Evolutionary conservation across 768 basidiomycete genomes (phyloP).

Genomic region (Russula abietina): DNA sequence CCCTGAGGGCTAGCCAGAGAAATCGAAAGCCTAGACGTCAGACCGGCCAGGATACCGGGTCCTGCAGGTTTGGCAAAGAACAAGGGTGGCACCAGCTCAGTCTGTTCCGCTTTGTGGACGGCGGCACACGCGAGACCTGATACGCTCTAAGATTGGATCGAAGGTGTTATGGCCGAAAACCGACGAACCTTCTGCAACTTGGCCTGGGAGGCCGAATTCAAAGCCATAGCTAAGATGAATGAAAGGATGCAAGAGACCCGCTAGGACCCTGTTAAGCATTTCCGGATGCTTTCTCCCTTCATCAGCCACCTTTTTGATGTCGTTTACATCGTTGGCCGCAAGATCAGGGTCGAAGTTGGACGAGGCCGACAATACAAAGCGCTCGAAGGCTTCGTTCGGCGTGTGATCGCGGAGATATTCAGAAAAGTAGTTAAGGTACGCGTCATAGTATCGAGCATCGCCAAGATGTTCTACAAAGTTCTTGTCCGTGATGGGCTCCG

Average conservation of each 20-base stretch:
- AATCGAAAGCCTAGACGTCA: slow-evolving; percentile 28
- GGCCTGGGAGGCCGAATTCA: slow-evolving; percentile 55
- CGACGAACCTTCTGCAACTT: slow-evolving; percentile 53
- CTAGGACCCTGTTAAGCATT: slow-evolving; percentile 53
- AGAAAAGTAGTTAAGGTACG: slow-evolving; percentile 54
- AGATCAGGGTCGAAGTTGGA: slow-evolving; percentile 39
- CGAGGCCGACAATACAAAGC: slow-evolving; percentile 51
- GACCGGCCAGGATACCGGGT: slow-evolving; percentile 19
- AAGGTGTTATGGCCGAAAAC: not conserved
- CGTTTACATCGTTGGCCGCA: slow-evolving; percentile 22
- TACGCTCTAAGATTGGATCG: not conserved
- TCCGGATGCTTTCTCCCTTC: slow-evolving; percentile 36
- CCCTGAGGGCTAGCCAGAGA: slow-evolving; percentile 9
- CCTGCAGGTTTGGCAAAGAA: slow-evolving; percentile 25
- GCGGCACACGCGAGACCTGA: slow-evolving; percentile 54
- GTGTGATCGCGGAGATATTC: slow-evolving; percentile 38
- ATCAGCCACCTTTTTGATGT: slow-evolving; percentile 18
- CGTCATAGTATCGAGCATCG: slow-evolving; percentile 54
- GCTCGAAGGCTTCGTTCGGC: slow-evolving; percentile 45
- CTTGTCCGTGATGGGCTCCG: slow-evolving; percentile 38
- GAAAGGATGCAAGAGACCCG: slow-evolving; percentile 55
- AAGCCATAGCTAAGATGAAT: slow-evolving; percentile 59
- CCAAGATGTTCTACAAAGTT: slow-evolving; percentile 55
- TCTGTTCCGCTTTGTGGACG: slow-evolving; percentile 39
- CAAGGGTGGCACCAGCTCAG: slow-evolving; percentile 32